Conservation (phyloP, 495 filamentous ascomycete species). For the Aspergillus sclerotiicarbonarius region DNA sequence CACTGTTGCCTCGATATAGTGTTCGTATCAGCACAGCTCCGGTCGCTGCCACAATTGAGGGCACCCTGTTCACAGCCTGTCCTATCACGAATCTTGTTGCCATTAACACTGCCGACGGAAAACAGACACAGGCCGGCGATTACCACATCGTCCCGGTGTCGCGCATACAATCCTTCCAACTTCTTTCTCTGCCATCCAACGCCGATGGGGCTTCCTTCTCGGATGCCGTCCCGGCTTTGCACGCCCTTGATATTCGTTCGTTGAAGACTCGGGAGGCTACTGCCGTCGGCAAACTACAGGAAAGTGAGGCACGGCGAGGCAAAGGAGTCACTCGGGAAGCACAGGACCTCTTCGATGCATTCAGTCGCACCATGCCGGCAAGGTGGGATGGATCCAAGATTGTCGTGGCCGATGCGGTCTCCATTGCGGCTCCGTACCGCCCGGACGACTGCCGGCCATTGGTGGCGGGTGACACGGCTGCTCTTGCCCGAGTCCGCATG, state of each 20-base stretch:
- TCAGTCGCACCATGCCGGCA: slow-evolving; percentile 61
- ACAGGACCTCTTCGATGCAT: slow-evolving; percentile 68
- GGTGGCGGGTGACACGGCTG: slow-evolving; percentile 47
- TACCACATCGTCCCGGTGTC: slow-evolving; percentile 65
- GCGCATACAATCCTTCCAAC: slow-evolving; percentile 58
- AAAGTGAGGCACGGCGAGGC: slow-evolving; percentile 53
- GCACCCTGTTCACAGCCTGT: slow-evolving; percentile 65
- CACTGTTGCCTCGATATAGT: slow-evolving; percentile 31
- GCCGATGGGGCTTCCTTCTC: slow-evolving; percentile 42
- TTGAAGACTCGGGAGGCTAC: slow-evolving; percentile 54
- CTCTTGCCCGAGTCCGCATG: slow-evolving; percentile 59
- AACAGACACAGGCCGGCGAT: slow-evolving; percentile 49
- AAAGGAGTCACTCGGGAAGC: slow-evolving; percentile 64
- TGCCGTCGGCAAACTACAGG: slow-evolving; percentile 52
- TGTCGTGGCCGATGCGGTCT: slow-evolving; percentile 63
- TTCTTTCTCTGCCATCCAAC: slow-evolving; percentile 43
- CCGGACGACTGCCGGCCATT: slow-evolving; percentile 56
- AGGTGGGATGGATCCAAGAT: slow-evolving; percentile 63
- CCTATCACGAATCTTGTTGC: slow-evolving; percentile 64
- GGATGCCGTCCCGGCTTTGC: slow-evolving; percentile 39
- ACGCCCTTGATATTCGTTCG: slow-evolving; percentile 50
- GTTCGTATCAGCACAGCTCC: slow-evolving; percentile 60
- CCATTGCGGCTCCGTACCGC: slow-evolving; percentile 60
- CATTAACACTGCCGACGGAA: slow-evolving; percentile 51
- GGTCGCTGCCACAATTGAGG: slow-evolving; percentile 54